phyloP scores from a whole-genome alignment of 2,329 filamentous ascomycete genomes.

The Alternaria hordeiaustralica region DNA sequence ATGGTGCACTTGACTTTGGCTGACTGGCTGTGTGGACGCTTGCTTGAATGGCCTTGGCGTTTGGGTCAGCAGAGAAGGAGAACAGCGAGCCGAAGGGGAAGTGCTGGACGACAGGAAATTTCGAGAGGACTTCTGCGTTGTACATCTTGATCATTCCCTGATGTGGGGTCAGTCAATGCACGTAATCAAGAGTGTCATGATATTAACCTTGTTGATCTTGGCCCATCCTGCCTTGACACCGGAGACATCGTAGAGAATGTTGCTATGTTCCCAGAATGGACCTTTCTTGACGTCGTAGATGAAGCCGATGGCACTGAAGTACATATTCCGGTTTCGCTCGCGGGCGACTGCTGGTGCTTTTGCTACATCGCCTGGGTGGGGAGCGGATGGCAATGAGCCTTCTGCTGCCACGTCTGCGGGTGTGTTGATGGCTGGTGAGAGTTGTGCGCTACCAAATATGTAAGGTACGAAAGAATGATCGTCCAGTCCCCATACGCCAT shows the following conservation, averaged over 20 bases:
- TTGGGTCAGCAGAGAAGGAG: slow-evolving; percentile 54
- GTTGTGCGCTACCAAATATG: slow-evolving; percentile 91
- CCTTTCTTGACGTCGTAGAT: slow-evolving; percentile 97
- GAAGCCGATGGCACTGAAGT: slow-evolving; percentile 94
- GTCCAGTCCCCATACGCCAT: slow-evolving; percentile 98
- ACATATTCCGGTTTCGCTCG: slow-evolving; percentile 65
- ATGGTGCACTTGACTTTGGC: slow-evolving; percentile 29
- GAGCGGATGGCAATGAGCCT: slow-evolving; percentile 73
- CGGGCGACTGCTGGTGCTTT: slow-evolving; percentile 51
- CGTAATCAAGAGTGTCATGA: background rate
- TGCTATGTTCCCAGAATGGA: slow-evolving; percentile 93
- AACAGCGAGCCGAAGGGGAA: slow-evolving; percentile 64
- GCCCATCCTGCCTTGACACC: slow-evolving; percentile 90
- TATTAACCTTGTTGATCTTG: slow-evolving; percentile 78
- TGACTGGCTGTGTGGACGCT: slow-evolving; percentile 48
- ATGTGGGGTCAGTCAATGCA: slow-evolving; percentile 5
- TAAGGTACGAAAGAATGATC: slow-evolving; percentile 95
- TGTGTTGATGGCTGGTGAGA: slow-evolving; percentile 73
- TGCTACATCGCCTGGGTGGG: slow-evolving; percentile 72
- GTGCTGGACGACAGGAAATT: slow-evolving; percentile 98
- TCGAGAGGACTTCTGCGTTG: slow-evolving; percentile 92
- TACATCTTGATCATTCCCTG: slow-evolving; percentile 99
- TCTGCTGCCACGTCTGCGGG: slow-evolving; percentile 70
- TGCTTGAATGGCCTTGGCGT: slow-evolving; percentile 40
- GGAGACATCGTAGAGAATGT: slow-evolving; percentile 91